Percentiles rank a stretch among this genome's conserved stretches.
Conservation (phyloP, 2,329 filamentous ascomycete genomes). For the Hansfordia pulvinata region DNA sequence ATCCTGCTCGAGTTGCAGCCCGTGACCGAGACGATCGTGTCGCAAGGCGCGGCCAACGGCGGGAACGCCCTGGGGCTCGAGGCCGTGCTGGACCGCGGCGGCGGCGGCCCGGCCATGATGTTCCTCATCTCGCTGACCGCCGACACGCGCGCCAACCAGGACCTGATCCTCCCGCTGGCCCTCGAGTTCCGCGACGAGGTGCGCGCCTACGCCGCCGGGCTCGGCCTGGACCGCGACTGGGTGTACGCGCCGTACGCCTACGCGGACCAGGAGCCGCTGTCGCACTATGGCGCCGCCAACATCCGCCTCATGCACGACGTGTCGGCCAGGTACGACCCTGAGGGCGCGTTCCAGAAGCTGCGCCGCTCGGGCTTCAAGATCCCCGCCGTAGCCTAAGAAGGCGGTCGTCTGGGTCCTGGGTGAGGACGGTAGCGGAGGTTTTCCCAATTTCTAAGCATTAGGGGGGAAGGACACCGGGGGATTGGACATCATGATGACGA, state of each 20-base stretch:
- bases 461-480: no score
- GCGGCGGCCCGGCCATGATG: slow-evolving; percentile 19
- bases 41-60: slow-evolving; percentile 10
- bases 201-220: slow-evolving; percentile 3
- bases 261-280: slow-evolving; percentile 16
- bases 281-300: slow-evolving; percentile 19
- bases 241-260: slow-evolving; percentile 29
- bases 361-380: slow-evolving; percentile 10
- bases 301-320: slow-evolving; percentile 10
- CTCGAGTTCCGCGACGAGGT: slow-evolving; percentile 8
- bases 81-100: slow-evolving; percentile 19
- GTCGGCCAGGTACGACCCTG: slow-evolving; percentile 13
- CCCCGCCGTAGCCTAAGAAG: no score
- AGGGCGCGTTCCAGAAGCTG: slow-evolving; percentile 14
- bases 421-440: no score
- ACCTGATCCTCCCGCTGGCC: slow-evolving; percentile 16
- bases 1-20: slow-evolving; percentile 18
- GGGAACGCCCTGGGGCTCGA: slow-evolving; percentile 20
- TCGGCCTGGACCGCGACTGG: slow-evolving; percentile 4
- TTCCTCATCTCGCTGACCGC: slow-evolving; percentile 23
- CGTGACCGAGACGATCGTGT: slow-evolving; percentile 14
- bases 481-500: no score
- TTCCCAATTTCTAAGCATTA: no score
- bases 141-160: slow-evolving; percentile 20
- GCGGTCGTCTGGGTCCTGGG: no score